These are phyloP conservation scores for Anacardium occidentale DNA, from an alignment of 345 rosid species.

Conservation along the genomic window DNA sequence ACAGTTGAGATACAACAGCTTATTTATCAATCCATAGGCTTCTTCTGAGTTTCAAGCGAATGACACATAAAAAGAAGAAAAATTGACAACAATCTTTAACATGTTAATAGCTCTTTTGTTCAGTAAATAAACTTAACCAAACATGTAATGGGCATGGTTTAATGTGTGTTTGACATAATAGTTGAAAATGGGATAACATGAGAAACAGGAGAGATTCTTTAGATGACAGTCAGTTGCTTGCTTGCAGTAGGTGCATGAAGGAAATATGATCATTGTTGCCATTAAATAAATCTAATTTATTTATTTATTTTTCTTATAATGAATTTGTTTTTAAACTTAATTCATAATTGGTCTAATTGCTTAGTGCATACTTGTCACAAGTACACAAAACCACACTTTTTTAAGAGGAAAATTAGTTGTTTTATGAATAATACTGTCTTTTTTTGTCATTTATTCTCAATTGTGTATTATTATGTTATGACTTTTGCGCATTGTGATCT, in stretches of 20 bases:
- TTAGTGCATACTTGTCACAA: not conserved
- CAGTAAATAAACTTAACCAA: too few relatives aligned
- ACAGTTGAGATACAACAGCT: too few relatives aligned
- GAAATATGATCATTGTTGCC: not conserved
- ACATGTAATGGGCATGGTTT: too few relatives aligned
- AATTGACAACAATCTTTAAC: too few relatives aligned
- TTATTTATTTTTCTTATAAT: not conserved
- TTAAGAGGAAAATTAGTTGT: not conserved
- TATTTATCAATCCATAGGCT: too few relatives aligned
- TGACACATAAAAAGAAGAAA: too few relatives aligned
- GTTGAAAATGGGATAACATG: too few relatives aligned
- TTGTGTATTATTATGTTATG: slow-evolving; percentile 11
- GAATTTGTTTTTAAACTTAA: slow-evolving; percentile 1
- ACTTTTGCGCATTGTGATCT: slow-evolving; percentile 1
- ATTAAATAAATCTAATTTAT: not conserved
- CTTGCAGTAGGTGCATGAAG: not conserved
- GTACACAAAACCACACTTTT: not conserved
- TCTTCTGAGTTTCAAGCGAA: too few relatives aligned
- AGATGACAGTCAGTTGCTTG: not conserved
- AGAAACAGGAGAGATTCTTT: not conserved
- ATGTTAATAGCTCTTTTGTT: too few relatives aligned
- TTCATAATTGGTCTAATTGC: not conserved
- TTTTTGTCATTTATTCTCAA: not conserved
- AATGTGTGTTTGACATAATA: too few relatives aligned
- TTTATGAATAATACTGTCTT: not conserved